Evolutionary conservation across 495 filamentous ascomycete genomes (phyloP).

Genomic region (Penicillium simplicissimum): DNA sequence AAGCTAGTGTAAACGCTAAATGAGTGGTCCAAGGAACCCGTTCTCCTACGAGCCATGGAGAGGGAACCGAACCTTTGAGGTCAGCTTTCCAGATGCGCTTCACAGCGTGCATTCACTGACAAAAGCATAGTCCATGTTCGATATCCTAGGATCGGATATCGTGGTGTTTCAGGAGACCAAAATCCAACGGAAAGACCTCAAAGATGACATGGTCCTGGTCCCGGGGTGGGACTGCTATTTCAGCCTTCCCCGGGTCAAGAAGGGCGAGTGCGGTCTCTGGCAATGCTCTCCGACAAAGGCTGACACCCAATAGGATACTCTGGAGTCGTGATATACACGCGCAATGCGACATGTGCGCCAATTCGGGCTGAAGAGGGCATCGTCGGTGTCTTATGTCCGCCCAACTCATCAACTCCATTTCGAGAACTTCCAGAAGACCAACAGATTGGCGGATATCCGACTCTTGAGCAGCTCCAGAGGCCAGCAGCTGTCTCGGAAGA

Average conservation of each 20-base stretch:
- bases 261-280: conserved; percentile 52
- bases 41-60: conserved; percentile 97
- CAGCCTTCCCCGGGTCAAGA: conserved; percentile 88
- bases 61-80: conserved; percentile 78
- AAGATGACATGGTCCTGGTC: conserved; percentile 94
- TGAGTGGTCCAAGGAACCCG: conserved; percentile 66
- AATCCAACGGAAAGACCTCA: conserved; percentile 91
- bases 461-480: conserved; percentile 59
- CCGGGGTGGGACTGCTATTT: conserved; percentile 97
- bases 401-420: conserved; percentile 72
- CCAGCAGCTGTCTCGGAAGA: conserved; percentile 5
- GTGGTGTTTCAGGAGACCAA: conserved; percentile 95
- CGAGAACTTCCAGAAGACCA: conserved; percentile 74
- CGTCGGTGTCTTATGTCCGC: conserved; percentile 76
- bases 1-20: not conserved
- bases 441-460: conserved; percentile 91
- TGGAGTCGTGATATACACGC: conserved; percentile 91
- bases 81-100: conserved; percentile 28
- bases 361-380: conserved; percentile 94
- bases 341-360: conserved; percentile 83
- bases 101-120: conserved; percentile 1
- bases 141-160: conserved; percentile 89
- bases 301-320: conserved; percentile 72
- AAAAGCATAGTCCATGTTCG: conserved; percentile 75
- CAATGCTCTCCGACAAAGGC: not conserved